Base-by-base conservation (phyloP, 2,329 filamentous ascomycete genomes). In the Chaetothyriales sp. region DNA sequence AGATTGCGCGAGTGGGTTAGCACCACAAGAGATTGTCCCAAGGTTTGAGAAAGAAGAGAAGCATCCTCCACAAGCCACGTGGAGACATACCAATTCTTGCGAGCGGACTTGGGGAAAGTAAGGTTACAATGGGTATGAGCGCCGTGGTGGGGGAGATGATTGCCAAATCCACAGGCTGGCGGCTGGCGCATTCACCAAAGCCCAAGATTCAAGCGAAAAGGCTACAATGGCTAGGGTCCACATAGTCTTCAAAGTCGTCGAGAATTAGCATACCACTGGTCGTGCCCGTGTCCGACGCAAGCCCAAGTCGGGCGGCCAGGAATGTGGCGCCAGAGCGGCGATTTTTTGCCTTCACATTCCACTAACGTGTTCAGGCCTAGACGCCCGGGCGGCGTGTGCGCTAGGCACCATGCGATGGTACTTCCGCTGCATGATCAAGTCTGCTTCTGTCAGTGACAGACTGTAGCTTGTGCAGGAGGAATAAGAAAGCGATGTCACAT, bases 1-100 rank as follows among this genome's bases (percentile, higher is more conserved):
- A 58, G 54, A 55, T 45, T 50, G 54, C 52, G 52, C 47, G 45
- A 49, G 43, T 45, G 51, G 52, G 10, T 40, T 40, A 15, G 33
- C 2, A 40, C 15, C 33, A 15, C 33, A 40, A 40, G 2, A 40
- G 33, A 13, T 40, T 13, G 5, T 40, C 33, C 33, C 10, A 40
- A 40, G 13, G 10, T 40, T 40, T 5, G 13, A 15, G 33, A 2
- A 15, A 15, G 33, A 40, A 40, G 33, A 15, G 33, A 40, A 40
- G 33, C 33, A 15, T 40, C 33, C 33, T 40, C 33, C 10, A 40
- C 33, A 15, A 10, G 10, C 33, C 33, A 40, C 33, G 10, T 40
- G 33, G 33, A 13, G 33, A 40, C 33, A 40, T 40, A 15, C 10
- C 33, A 15, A 40, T 40, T 40, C 10, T 8, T 15, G 15, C 15